Percentiles rank a stretch among this genome's conserved stretches.
These are phyloP conservation scores for Beauveria varroae DNA, from an alignment of 2,329 filamentous ascomycete genomes.

Conservation along the genomic window DNA sequence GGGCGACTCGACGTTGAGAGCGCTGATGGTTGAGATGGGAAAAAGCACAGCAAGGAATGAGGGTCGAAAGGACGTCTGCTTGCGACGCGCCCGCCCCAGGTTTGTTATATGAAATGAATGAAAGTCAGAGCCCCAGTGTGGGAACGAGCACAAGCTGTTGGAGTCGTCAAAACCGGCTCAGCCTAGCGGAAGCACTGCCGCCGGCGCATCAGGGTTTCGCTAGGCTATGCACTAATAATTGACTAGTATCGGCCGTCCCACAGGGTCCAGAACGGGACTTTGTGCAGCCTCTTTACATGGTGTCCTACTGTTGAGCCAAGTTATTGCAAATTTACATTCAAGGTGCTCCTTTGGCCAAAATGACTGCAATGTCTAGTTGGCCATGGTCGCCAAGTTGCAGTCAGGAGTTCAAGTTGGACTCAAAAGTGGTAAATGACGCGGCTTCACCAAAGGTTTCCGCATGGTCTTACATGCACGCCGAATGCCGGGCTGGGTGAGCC, in stretches of 20 bases:
- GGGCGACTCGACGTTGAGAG: neutral
- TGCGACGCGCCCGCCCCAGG: neutral
- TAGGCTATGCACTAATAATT: neutral
- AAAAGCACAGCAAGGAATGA: neutral
- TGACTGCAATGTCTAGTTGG: too few species aligned
- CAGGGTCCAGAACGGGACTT: neutral
- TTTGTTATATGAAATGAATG: neutral
- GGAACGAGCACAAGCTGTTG: neutral
- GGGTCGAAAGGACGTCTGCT: neutral
- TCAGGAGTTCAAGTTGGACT: too few species aligned
- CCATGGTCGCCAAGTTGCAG: too few species aligned
- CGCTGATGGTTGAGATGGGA: neutral
- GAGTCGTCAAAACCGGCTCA: neutral
- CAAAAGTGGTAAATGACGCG: too few species aligned
- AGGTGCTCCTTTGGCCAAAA: too few species aligned
- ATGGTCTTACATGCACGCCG: too few species aligned
- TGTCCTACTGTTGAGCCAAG: neutral
- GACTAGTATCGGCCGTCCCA: neutral
- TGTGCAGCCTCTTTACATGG: neutral
- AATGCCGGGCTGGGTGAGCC: too few species aligned
- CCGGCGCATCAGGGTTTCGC: neutral
- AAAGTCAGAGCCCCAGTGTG: neutral
- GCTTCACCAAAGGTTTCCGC: too few species aligned
- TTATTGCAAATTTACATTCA: neutral
- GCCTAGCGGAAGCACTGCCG: conserved; percentile 3